Evolutionary conservation across 441 rosid species (phyloP).

Genomic region (Macaranga tanarius): DNA sequence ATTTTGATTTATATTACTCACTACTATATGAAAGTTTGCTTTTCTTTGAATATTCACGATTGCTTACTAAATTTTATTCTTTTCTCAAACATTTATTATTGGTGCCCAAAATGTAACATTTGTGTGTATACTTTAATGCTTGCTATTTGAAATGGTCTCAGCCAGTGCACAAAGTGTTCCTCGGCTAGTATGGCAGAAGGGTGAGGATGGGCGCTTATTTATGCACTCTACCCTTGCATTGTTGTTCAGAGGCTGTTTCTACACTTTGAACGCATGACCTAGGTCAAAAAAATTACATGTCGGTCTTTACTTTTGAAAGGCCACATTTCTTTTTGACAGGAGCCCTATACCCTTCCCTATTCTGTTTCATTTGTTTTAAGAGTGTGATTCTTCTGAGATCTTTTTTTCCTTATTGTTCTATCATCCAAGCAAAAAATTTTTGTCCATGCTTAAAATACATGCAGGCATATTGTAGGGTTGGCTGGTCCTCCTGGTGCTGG

Average conservation of each 20-base stretch:
- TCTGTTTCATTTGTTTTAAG: background rate
- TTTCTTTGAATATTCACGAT: background rate
- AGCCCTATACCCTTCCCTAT: background rate
- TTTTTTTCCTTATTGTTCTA: background rate
- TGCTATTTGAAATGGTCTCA: background rate
- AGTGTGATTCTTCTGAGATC: background rate
- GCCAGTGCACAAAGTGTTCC: background rate
- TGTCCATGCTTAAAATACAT: slow-evolving; percentile 11
- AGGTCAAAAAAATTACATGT: background rate
- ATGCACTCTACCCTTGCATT: background rate
- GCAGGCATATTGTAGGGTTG: slow-evolving; percentile 76
- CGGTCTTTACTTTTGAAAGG: background rate
- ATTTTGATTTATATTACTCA: too few relatives aligned
- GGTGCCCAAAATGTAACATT: background rate
- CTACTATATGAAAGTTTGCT: too few relatives aligned
- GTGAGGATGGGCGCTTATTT: background rate
- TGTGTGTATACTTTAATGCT: background rate
- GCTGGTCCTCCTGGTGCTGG: slow-evolving; percentile 98
- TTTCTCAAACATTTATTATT: background rate
- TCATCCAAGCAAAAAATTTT: too few relatives aligned
- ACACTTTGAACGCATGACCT: too few relatives aligned
- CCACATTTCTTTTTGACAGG: background rate
- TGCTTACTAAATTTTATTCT: background rate
- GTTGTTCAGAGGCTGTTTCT: background rate
- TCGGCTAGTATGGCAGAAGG: background rate